A percentile compares a stretch with the other conserved stretches of the same genome.
These are phyloP conservation scores for Periglandula ipomoeae DNA, from an alignment of 2,329 filamentous ascomycete genomes.

Conservation along the genomic window DNA sequence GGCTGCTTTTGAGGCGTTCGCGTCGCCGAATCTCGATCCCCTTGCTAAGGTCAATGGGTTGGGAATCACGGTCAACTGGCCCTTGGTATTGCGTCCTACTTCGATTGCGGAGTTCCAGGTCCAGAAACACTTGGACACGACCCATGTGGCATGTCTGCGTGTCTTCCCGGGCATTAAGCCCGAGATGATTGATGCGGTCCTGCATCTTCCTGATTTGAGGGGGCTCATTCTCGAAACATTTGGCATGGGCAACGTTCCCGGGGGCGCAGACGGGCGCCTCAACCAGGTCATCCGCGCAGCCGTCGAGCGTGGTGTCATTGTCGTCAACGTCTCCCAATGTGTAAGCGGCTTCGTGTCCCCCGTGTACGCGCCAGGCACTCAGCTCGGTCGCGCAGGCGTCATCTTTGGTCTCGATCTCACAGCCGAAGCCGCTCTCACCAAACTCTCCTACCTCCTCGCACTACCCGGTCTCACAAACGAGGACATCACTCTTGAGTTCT, in stretches of 20 bases:
- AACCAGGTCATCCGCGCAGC: slow-evolving; percentile 69
- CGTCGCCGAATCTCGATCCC: slow-evolving; percentile 76
- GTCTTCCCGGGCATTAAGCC: slow-evolving; percentile 90
- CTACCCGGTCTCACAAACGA: slow-evolving; percentile 51
- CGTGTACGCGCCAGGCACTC: slow-evolving; percentile 68
- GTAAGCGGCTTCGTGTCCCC: slow-evolving; percentile 67
- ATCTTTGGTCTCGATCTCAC: slow-evolving; percentile 87
- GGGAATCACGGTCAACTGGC: slow-evolving; percentile 74
- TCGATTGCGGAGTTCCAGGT: slow-evolving; percentile 66
- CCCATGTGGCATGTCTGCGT: slow-evolving; percentile 81
- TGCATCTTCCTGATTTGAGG: slow-evolving; percentile 64
- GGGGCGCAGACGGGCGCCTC: slow-evolving; percentile 68
- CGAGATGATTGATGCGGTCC: slow-evolving; percentile 83
- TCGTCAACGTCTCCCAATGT: slow-evolving; percentile 91
- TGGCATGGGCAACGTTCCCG: slow-evolving; percentile 84
- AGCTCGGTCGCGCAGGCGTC: slow-evolving; percentile 73
- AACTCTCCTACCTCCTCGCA: slow-evolving; percentile 78
- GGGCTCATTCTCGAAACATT: slow-evolving; percentile 87
- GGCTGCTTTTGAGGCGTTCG: slow-evolving; percentile 79
- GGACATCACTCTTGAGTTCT: slow-evolving; percentile 64
- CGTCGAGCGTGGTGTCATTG: slow-evolving; percentile 70
- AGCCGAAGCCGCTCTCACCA: slow-evolving; percentile 82
- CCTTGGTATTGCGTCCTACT: slow-evolving; percentile 64
- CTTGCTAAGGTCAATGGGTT: slow-evolving; percentile 74
- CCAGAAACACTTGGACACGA: slow-evolving; percentile 67